Conservation (phyloP, 2,329 filamentous ascomycete species). For the Epichloe sp. region DNA sequence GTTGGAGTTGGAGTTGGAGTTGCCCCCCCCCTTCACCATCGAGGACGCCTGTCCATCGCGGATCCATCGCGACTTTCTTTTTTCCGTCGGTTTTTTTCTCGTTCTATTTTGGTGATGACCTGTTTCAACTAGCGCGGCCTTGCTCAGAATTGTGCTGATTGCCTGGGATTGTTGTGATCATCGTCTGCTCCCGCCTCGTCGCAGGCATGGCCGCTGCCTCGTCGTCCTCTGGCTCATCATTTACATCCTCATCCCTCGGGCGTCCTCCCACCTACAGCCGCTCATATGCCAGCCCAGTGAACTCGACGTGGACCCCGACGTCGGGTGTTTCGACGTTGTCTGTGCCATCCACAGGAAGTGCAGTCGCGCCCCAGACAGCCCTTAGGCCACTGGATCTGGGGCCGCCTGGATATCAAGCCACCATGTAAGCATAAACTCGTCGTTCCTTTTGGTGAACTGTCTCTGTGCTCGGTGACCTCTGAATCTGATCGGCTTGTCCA, state of each 20-base stretch:
- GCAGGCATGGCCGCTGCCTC: conserved; percentile 23
- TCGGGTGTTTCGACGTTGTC: conserved; percentile 31
- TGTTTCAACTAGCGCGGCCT: neutral
- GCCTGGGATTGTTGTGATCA: neutral
- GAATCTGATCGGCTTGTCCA: conserved; percentile 9
- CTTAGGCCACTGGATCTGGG: conserved; percentile 36
- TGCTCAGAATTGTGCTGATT: neutral
- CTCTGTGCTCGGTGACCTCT: neutral
- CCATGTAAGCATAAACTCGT: conserved; percentile 27
- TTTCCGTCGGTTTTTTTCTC: neutral
- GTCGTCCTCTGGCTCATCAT: conserved; percentile 36
- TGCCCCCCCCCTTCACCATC: neutral
- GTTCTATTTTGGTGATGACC: neutral
- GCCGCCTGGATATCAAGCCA: conserved; percentile 40
- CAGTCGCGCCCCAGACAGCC: conserved; percentile 22
- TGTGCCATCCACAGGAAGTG: conserved; percentile 24
- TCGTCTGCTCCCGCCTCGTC: neutral
- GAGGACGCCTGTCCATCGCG: neutral
- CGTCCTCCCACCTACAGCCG: conserved; percentile 28
- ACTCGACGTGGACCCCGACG: conserved; percentile 33
- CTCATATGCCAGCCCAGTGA: conserved; percentile 28
- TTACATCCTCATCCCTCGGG: conserved; percentile 31
- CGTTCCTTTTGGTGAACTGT: neutral
- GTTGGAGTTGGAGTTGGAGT: neutral
- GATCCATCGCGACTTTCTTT: neutral